Base-by-base conservation (phyloP, 2,329 filamentous ascomycete species). In the Colletotrichum euphorbiae region DNA sequence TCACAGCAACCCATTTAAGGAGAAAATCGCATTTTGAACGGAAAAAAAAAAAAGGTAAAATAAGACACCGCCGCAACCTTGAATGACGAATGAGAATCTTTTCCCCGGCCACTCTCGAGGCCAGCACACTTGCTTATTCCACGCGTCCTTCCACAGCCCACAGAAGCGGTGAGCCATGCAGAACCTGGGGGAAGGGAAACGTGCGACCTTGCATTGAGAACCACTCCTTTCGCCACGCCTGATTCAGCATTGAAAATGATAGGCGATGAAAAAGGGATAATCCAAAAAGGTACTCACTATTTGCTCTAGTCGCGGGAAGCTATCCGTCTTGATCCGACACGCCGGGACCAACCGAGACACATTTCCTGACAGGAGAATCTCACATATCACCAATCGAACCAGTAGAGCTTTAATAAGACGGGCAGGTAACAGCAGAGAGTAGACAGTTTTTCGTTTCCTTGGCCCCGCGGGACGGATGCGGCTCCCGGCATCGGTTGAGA, bases 241-340 rank as follows among this genome's bases (percentile, higher is more conserved):
- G 13, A 13, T 36, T 33, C 33, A 40, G 17, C 11, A 19, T 40
- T 5, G 12, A 28, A 11, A 19, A 13, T 65, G 61, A 65, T 55
- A 66, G 61, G 61, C n/a, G 61, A 66, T 38, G 36, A 4, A 12
- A 11, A 13, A 19, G 15, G 46, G 31, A 50, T 21, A n/a, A 13
- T 8, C 15, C 15, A 33, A 17, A 55, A 38, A 36, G n/a, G 33
- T 19, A 11, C 46, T 67, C 43, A 42, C 17, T 9, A 28, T 28
- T 28, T 28, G 28, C 28, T 28, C 28, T 28, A 28, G 33, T 40
- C 36, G 40, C 61, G 52, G 54, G 61, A 40, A 15, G 24, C 6
- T 19, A 56, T 50, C 66, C 66, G 66, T 42, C 42, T 46, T 19
- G 42, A 54, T 38, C 61, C 66, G 61, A 66, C 48, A 33, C 45